Conservation (phyloP, 2,329 filamentous ascomycete genomes). For the Aspergillus pseudotamarii region DNA sequence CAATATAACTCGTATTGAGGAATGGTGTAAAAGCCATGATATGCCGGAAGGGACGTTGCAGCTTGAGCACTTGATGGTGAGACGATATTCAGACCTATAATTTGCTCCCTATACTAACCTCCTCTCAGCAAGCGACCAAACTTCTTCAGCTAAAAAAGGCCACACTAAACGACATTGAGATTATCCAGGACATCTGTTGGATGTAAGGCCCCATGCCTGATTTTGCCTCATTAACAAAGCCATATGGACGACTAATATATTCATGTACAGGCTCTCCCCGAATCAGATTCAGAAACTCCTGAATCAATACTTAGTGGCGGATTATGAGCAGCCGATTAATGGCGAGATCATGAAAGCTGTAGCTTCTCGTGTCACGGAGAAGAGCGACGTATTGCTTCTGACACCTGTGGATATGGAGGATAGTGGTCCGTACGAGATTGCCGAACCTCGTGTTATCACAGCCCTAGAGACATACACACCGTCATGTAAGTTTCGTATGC, state of each 20-base stretch:
- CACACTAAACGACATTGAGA: constrained; percentile 97
- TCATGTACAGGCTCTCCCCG: constrained; percentile 73
- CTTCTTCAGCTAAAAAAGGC: constrained; percentile 98
- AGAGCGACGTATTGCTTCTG: constrained; percentile 92
- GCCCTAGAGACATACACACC: constrained; percentile 97
- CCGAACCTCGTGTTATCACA: constrained; percentile 92
- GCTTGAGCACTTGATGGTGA: constrained; percentile 94
- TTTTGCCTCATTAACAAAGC: not conserved
- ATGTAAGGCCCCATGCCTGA: constrained; percentile 68
- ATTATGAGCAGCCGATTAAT: constrained; percentile 99
- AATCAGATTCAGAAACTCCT: constrained; percentile 99
- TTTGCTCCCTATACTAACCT: constrained; percentile 16
- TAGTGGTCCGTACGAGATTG: constrained; percentile 97
- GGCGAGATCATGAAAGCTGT: constrained; percentile 99
- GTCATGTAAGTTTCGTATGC: constrained; percentile 71
- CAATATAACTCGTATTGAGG: constrained; percentile 98
- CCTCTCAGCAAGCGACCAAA: constrained; percentile 85
- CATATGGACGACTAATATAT: constrained; percentile 13
- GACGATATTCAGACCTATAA: constrained; percentile 19
- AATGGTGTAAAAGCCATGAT: constrained; percentile 99
- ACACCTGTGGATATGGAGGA: constrained; percentile 99
- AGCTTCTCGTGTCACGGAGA: constrained; percentile 93
- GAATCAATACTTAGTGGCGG: constrained; percentile 97
- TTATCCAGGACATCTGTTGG: constrained; percentile 99
- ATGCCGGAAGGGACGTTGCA: constrained; percentile 98